Evolutionary conservation across 306 rosid genomes (phyloP), one percentile per base, ranked within the genome.

Genomic region (Rosa chinensis): DNA sequence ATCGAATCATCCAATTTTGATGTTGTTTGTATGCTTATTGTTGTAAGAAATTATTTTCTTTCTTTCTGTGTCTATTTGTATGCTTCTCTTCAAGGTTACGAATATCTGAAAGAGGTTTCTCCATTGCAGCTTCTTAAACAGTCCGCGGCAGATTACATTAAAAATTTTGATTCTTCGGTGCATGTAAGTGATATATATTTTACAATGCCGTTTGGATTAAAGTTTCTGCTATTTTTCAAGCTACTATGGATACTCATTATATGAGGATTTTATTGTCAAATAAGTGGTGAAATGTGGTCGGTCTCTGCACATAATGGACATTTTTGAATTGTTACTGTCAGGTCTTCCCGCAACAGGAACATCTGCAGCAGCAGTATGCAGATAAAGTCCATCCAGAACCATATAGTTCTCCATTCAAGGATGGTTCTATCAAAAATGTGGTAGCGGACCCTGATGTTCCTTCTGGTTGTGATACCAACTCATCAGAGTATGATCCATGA

Each of bases 371-470:
- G 84, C 94, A 88, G 89, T 90, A 84, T 77, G 84, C 88, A 62
- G 92, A 85, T 73, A 87, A 90, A 78, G 82, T 47, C 61, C 84
- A 85, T 74, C 83, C 72, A 23, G 93, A 90, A 78, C 86, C 86
- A 43, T 83, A 77, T 85, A 89, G 71, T 62, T 83, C 74, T 77
- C 85, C 88, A 47, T 81, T 82, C 50, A 92, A 87, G 80, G 97
- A 89, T 84, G 80, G 78, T 66, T 83, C 86, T 10, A 73, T 91
- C 43, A 85, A 82, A 84, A 96, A 83, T 87, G 91, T 87, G 61
- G 81, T 96, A 66, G 90, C 93, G 56, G 99, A 96, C 66, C 98
- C 99, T 16, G 99, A 96, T 79, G 76, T 91, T 68, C 98, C 97
- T 13, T 62, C 21, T 58, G 89, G 87, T 85, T 91, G 91, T 76